Evolutionary conservation across 2,329 filamentous ascomycete genomes (phyloP).

Genomic region (Fonsecaea pedrosoi): DNA sequence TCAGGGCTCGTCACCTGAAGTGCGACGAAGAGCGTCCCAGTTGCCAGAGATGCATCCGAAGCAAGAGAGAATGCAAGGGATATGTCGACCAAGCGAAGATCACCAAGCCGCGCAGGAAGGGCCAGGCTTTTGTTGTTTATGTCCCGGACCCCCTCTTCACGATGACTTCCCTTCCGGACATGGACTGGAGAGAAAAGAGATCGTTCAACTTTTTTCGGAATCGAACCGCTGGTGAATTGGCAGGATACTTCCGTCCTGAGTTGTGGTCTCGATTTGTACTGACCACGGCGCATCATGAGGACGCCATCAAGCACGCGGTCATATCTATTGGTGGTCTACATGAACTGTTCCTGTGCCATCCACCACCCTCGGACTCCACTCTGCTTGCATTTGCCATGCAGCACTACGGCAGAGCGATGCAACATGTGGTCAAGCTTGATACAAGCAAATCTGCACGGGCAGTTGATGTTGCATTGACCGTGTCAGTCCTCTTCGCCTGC

Average conservation of each 20-base stretch:
- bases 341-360: constrained; percentile 8
- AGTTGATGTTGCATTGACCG: constrained; percentile 20
- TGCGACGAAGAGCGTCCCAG: constrained; percentile 23
- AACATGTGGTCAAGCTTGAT: constrained; percentile 13
- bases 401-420: constrained; percentile 23
- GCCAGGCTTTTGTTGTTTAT: constrained; percentile 13
- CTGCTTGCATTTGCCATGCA: constrained; percentile 16
- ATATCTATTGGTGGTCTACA: constrained; percentile 19
- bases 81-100: not conserved
- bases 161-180: not conserved
- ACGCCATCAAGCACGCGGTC: constrained; percentile 19
- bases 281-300: constrained; percentile 12
- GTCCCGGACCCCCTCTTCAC: not conserved
- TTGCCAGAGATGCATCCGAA: constrained; percentile 18
- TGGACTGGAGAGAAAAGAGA: constrained; percentile 7
- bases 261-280: constrained; percentile 21
- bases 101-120: not conserved
- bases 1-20: constrained; percentile 1
- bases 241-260: constrained; percentile 6
- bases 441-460: not conserved
- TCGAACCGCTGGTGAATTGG: constrained; percentile 17
- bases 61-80: constrained; percentile 10
- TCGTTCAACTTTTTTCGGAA: constrained; percentile 22
- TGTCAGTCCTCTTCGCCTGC: constrained; percentile 25
- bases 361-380: not conserved